Percentiles rank a stretch among this genome's conserved stretches.
Evolutionary conservation across 164 flowering plant species (phyloP).

Genomic region (Euptelea pleiosperma): DNA sequence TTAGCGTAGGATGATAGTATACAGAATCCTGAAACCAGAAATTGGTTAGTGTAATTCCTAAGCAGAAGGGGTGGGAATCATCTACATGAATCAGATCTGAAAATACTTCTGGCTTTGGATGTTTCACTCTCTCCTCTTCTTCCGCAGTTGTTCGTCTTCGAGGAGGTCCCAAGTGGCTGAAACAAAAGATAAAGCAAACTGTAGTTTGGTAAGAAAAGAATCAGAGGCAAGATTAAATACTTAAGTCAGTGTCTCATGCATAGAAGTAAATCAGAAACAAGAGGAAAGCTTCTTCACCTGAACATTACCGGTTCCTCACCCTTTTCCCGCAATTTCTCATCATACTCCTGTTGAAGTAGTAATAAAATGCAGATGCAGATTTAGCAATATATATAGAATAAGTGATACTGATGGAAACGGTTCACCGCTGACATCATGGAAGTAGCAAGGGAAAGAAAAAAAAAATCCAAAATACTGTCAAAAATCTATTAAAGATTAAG

Average conservation of each 20-base stretch:
- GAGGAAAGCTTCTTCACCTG: constrained; percentile 46
- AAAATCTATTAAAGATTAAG: too few relatives aligned
- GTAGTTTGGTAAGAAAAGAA: constrained; percentile 4
- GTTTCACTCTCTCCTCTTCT: constrained; percentile 87
- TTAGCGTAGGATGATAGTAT: constrained; percentile 88
- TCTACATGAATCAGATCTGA: constrained; percentile 4
- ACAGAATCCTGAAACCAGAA: constrained; percentile 81
- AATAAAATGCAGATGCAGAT: too few relatives aligned
- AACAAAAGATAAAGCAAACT: constrained; percentile 22
- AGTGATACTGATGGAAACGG: too few relatives aligned
- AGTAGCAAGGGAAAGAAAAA: too few relatives aligned
- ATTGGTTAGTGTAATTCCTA: too few relatives aligned
- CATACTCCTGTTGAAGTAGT: constrained; percentile 77
- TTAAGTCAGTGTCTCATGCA: neutral
- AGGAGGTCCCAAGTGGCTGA: constrained; percentile 94
- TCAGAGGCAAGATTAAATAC: neutral
- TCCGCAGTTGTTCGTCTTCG: constrained; percentile 70
- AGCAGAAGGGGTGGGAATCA: neutral
- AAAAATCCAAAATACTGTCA: too few relatives aligned
- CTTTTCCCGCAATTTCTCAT: constrained; percentile 82
- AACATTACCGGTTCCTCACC: constrained; percentile 99
- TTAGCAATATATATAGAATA: too few relatives aligned
- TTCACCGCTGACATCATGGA: too few relatives aligned
- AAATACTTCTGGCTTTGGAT: constrained; percentile 86
- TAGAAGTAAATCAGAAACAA: neutral